phyloP scores from a whole-genome alignment of 257 asterid genomes.

The Solanum paucissectum region DNA sequence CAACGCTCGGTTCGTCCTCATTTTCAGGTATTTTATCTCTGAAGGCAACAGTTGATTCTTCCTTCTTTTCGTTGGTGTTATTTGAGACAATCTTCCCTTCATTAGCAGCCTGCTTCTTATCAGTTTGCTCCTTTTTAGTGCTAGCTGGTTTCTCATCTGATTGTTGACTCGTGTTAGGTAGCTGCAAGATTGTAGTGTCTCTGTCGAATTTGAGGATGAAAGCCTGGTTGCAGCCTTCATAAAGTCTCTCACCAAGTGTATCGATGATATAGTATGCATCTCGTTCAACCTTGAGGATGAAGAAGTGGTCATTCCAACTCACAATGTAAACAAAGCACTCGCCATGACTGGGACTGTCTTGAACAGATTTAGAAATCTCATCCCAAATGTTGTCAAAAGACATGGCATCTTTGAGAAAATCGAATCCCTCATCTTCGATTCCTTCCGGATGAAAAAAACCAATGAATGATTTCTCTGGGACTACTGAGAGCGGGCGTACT shows the following conservation, averaged over 20 bases:
- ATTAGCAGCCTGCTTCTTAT: conserved; percentile 5
- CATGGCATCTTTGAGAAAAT: conserved; percentile 68
- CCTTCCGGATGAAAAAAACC: conserved; percentile 79
- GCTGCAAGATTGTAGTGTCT: conserved; percentile 34
- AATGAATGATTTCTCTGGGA: conserved; percentile 55
- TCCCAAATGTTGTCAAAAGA: conserved; percentile 83
- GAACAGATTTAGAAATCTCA: conserved; percentile 30
- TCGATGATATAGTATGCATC: conserved; percentile 68
- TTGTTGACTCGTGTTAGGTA: conserved; percentile 12
- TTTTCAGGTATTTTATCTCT: conserved; percentile 4
- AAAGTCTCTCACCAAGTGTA: conserved; percentile 80
- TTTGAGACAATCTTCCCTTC: not conserved
- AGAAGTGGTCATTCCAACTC: conserved; percentile 89
- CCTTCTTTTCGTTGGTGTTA: conserved; percentile 5
- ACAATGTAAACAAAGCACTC: conserved; percentile 41
- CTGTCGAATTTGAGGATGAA: conserved; percentile 61
- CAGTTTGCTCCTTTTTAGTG: conserved; percentile 5
- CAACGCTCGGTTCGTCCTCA: not conserved
- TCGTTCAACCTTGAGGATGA: conserved; percentile 52
- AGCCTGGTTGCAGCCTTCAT: conserved; percentile 82
- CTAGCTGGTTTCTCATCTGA: conserved; percentile 13
- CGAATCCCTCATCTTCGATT: conserved; percentile 40
- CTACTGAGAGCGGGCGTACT: conserved; percentile 49
- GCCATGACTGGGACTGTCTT: conserved; percentile 1
- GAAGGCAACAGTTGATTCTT: conserved; percentile 19